Evolutionary conservation across 768 basidiomycete species (phyloP).

Genomic region (Kwoniella shandongensis): DNA sequence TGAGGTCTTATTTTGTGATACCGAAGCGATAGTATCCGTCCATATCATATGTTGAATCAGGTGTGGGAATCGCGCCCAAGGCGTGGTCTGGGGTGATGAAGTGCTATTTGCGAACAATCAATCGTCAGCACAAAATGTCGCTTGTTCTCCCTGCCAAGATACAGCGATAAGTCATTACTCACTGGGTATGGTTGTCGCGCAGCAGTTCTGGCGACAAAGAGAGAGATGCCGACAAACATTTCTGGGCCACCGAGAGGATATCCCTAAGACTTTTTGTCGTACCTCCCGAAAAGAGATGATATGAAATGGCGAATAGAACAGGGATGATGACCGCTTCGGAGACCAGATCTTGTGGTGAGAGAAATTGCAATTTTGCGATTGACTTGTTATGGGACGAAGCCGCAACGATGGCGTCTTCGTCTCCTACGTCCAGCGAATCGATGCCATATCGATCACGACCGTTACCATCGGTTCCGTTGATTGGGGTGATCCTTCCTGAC

Average conservation of each 20-base stretch:
- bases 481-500: no score
- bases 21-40: constrained; percentile 29
- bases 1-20: constrained; percentile 20
- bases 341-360: constrained; percentile 8
- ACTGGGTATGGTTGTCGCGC: neutral
- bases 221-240: constrained; percentile 19
- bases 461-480: no score
- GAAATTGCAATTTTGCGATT: constrained; percentile 14
- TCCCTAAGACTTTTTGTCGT: constrained; percentile 20
- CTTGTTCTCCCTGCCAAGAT: no score
- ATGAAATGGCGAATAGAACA: constrained; percentile 20
- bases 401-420: constrained; percentile 18
- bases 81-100: neutral
- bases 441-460: no score
- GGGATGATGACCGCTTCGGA: constrained; percentile 24
- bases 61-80: constrained; percentile 17
- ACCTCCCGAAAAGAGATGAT: constrained; percentile 25
- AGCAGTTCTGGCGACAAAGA: constrained; percentile 15
- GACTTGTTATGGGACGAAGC: constrained; percentile 18
- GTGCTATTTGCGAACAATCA: neutral
- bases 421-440: neutral
- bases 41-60: constrained; percentile 24
- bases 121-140: neutral
- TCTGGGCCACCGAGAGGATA: constrained; percentile 2
- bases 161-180: neutral